These are phyloP conservation scores for Cyclospora cayetanensis DNA, from an alignment of 169 alveolate species.

Conservation along the genomic window DNA sequence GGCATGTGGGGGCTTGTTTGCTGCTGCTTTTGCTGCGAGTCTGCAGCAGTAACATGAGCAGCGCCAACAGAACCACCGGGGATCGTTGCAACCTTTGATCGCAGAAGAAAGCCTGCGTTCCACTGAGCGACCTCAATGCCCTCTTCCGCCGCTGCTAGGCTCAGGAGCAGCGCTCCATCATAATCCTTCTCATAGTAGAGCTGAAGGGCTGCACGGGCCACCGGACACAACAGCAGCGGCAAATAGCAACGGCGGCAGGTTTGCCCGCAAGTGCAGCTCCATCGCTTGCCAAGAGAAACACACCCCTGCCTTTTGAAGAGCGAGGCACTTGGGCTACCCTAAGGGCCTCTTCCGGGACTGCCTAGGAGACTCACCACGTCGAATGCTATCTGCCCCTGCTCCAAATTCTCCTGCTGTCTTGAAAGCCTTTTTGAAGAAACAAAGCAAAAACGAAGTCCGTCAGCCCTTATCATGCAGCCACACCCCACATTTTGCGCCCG, in stretches of 20 bases:
- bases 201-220: conserved; percentile 39
- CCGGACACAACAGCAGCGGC: not conserved
- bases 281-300: too few relatives aligned
- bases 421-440: not conserved
- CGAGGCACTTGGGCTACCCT: too few relatives aligned
- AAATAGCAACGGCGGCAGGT: not conserved
- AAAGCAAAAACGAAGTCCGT: not conserved
- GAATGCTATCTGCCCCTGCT: not conserved
- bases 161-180: conserved; percentile 74
- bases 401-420: conserved; percentile 11
- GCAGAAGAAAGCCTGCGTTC: conserved; percentile 67
- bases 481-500: not conserved
- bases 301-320: too few relatives aligned
- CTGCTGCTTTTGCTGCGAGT: not conserved
- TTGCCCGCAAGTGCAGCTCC: not conserved
- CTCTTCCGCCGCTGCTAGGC: conserved; percentile 78
- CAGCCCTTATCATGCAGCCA: not conserved
- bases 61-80: conserved; percentile 16
- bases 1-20: not conserved
- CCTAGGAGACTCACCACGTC: not conserved
- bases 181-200: conserved; percentile 73
- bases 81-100: not conserved
- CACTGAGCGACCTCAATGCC: conserved; percentile 80
- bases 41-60: not conserved
- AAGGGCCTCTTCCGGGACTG: too few relatives aligned